phyloP scores from a whole-genome alignment of 2,329 filamentous ascomycete genomes.

The Pseudocercospora eumusae region DNA sequence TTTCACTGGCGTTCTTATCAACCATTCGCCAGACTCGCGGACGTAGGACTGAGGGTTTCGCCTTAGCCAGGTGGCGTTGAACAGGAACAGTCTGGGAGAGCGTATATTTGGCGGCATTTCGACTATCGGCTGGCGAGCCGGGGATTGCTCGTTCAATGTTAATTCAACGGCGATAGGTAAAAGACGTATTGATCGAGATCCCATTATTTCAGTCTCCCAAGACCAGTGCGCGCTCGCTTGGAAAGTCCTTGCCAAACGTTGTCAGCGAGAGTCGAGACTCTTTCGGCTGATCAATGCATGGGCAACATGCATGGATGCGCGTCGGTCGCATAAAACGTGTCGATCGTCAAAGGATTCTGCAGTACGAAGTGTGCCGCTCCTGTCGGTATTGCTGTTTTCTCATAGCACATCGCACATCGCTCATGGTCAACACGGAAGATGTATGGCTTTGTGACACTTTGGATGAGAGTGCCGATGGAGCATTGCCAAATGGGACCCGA shows the following conservation, averaged over 20 bases:
- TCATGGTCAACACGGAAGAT: neutral
- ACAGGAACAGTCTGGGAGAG: neutral
- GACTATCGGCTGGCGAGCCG: neutral
- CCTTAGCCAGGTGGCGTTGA: neutral
- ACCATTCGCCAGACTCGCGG: neutral
- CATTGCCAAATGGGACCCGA: neutral
- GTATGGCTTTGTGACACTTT: neutral
- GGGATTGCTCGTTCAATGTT: neutral
- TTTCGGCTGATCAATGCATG: neutral
- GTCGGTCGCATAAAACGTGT: neutral
- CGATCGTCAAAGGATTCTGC: conserved; percentile 2
- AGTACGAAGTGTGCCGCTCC: neutral
- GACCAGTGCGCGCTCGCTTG: neutral
- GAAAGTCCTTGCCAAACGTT: neutral
- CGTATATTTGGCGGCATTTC: neutral
- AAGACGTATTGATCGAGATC: neutral
- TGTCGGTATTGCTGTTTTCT: neutral
- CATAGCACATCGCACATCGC: neutral
- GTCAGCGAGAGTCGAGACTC: neutral
- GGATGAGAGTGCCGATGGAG: neutral
- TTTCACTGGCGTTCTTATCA: neutral
- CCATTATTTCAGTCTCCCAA: neutral
- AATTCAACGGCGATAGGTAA: neutral
- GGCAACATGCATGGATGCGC: neutral
- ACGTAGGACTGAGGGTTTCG: neutral